Evolutionary conservation across 1,139 yeast species (phyloP).

Genomic region (Hansenula anomala): DNA sequence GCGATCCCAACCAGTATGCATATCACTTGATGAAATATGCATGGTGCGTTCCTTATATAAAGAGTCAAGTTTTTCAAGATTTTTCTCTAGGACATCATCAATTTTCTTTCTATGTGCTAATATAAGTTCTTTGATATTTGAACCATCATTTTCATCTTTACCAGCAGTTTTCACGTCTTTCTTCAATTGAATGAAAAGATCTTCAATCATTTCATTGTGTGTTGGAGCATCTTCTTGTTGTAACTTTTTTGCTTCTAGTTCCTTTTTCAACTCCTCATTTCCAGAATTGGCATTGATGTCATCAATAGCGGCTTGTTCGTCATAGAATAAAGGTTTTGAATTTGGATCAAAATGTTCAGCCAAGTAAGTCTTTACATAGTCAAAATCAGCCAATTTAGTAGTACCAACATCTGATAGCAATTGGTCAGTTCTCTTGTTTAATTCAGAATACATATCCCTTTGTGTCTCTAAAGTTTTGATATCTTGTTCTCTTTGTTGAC

Average conservation of each 20-base stretch:
- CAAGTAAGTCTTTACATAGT: conserved; percentile 38
- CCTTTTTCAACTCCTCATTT: no score
- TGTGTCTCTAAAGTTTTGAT: conserved; percentile 73
- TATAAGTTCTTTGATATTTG: conserved; percentile 38
- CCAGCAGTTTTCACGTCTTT: conserved; percentile 53
- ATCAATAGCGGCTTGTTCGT: no score
- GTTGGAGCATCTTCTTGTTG: conserved; percentile 69
- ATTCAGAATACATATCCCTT: conserved; percentile 66
- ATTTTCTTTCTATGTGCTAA: conserved; percentile 65
- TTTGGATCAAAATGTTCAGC: conserved; percentile 42
- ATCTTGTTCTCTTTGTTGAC: conserved; percentile 73
- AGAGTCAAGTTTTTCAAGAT: conserved; percentile 55
- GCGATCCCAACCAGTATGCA: conserved; percentile 90
- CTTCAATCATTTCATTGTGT: conserved; percentile 91
- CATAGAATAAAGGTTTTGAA: no score
- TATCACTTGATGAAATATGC: conserved; percentile 85
- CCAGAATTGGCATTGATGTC: no score
- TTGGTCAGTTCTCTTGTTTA: conserved; percentile 68
- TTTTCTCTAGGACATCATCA: conserved; percentile 56
- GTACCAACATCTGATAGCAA: conserved; percentile 41
- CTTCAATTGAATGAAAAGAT: conserved; percentile 66
- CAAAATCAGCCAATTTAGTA: conserved; percentile 37
- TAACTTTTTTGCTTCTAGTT: no score
- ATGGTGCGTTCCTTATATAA: conserved; percentile 65
- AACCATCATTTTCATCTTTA: conserved; percentile 36